These are phyloP conservation scores for Globisporangium apiculatum DNA, from an alignment of 352 stramenopile genomes.

Conservation along the genomic window DNA sequence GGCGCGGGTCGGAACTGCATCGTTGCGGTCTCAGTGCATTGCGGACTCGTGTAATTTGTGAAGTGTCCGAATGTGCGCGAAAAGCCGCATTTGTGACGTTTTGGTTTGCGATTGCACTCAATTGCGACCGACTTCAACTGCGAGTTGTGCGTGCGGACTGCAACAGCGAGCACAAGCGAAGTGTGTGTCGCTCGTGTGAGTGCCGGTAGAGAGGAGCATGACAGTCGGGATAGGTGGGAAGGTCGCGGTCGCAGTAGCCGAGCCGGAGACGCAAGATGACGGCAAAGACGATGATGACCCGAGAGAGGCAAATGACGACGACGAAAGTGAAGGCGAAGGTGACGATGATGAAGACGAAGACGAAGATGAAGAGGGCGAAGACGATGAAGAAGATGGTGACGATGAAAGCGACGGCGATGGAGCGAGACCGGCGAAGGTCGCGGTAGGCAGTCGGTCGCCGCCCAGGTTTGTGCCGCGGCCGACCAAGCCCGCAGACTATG, in stretches of 20 bases:
- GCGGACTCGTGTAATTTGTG: neutral
- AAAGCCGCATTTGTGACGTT: neutral
- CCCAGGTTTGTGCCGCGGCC: conserved; percentile 15
- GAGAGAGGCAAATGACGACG: conserved; percentile 14
- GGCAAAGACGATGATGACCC: conserved; percentile 12
- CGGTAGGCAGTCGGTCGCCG: conserved; percentile 12
- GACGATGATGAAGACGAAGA: conserved; percentile 12
- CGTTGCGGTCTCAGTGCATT: neutral
- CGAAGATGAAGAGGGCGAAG: conserved; percentile 16
- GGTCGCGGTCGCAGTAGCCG: neutral
- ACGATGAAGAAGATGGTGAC: conserved; percentile 18
- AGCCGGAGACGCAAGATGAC: conserved; percentile 10
- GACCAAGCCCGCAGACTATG: conserved; percentile 15
- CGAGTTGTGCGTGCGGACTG: neutral
- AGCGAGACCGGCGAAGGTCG: conserved; percentile 16
- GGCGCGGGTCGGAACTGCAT: conserved; percentile 10
- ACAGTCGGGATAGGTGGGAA: neutral
- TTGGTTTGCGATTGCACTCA: neutral
- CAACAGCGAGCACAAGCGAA: too few species aligned
- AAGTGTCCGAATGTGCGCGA: neutral
- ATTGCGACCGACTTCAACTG: neutral
- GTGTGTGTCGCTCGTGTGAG: too few species aligned
- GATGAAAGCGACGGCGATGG: conserved; percentile 11
- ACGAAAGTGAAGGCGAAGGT: conserved; percentile 16
- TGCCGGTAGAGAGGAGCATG: neutral